phyloP scores from a whole-genome alignment of 1,284 basidiomycete genomes.

The Termitomyces sp. region DNA sequence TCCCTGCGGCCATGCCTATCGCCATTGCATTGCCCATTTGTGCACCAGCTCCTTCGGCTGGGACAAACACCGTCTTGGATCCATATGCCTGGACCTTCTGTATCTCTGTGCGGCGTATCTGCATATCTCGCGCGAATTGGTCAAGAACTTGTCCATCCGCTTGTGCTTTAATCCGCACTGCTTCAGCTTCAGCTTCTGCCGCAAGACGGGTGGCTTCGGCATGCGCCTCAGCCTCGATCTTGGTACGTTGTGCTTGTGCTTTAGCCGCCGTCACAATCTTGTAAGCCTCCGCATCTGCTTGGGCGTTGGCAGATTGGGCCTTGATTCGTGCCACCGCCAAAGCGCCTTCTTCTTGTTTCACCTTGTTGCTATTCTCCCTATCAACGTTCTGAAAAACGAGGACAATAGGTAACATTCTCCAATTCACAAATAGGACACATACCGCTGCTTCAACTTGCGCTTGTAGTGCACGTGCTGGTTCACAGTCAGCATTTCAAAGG shows the following conservation, averaged over 20 bases:
- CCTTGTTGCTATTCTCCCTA: conserved; percentile 78
- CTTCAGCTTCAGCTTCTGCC: conserved; percentile 70
- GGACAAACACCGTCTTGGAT: conserved; percentile 65
- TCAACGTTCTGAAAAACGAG: conserved; percentile 58
- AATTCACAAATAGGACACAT: conserved; percentile 21
- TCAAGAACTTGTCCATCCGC: conserved; percentile 60
- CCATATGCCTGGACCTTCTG: conserved; percentile 61
- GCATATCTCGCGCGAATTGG: conserved; percentile 72
- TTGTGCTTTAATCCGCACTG: conserved; percentile 55
- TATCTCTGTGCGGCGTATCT: conserved; percentile 61
- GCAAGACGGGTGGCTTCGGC: conserved; percentile 67
- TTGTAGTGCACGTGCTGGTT: conserved; percentile 60
- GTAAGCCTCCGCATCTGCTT: conserved; percentile 73
- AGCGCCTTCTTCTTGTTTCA: conserved; percentile 76
- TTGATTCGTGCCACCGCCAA: conserved; percentile 72
- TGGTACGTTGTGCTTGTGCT: conserved; percentile 63
- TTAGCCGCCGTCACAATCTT: conserved; percentile 66
- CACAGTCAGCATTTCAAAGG: conserved; percentile 9
- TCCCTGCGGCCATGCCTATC: conserved; percentile 57
- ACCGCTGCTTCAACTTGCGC: conserved; percentile 81
- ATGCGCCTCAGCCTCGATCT: conserved; percentile 69
- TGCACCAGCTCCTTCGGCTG: conserved; percentile 50
- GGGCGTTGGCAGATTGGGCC: conserved; percentile 61
- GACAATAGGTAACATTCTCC: not conserved
- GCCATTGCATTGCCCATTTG: conserved; percentile 59